Percentiles rank a stretch among this genome's conserved stretches.
These are phyloP conservation scores for Knufia fluminis DNA, from an alignment of 2,329 filamentous ascomycete genomes.

Conservation along the genomic window DNA sequence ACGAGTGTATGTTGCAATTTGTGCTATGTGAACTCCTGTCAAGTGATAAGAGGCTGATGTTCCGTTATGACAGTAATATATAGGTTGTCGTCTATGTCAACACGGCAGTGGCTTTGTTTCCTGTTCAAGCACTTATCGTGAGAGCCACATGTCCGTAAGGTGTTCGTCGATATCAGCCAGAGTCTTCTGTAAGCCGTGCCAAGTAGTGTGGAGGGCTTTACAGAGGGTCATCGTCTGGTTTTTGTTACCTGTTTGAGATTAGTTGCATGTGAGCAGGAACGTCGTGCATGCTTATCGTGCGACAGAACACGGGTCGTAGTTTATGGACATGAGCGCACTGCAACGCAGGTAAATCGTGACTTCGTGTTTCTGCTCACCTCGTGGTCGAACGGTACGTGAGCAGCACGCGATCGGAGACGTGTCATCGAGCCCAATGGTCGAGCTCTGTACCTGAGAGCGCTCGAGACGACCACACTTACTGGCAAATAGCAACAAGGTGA, in stretches of 20 bases:
- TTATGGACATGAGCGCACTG: background rate
- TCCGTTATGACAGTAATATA: background rate
- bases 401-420: background rate
- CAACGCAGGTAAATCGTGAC: background rate
- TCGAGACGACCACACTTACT: no score
- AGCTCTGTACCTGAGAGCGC: no score
- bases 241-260: background rate
- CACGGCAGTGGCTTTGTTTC: background rate
- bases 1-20: slow-evolving; percentile 3
- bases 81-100: background rate
- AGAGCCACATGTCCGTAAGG: background rate
- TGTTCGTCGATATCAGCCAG: background rate
- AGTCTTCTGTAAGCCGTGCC: background rate
- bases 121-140: background rate
- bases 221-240: background rate
- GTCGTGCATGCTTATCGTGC: background rate
- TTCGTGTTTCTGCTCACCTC: background rate
- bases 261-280: background rate
- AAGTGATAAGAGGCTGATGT: background rate
- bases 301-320: background rate
- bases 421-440: background rate
- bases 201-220: background rate
- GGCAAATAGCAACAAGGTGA: no score
- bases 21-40: background rate
- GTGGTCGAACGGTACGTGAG: background rate